Base-by-base conservation (phyloP, 1,284 basidiomycete species). In the Cryptococcus hybrid region DNA sequence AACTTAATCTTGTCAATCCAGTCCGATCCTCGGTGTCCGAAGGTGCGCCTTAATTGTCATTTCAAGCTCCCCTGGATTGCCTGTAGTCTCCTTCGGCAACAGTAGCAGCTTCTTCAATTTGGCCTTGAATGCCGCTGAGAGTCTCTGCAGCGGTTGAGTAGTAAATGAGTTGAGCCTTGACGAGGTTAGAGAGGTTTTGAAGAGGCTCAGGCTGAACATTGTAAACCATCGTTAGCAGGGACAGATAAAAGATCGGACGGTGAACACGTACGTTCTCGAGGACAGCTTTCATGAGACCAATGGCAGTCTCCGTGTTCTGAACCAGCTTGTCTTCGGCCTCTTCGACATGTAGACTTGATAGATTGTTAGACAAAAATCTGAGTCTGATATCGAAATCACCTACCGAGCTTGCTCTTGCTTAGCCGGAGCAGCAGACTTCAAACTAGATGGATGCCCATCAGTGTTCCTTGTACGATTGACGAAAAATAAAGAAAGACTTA, bases 251-350 rank as follows among this genome's bases (percentile, higher is more conserved):
- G 30, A 30, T 30, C 30, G 30, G 4, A 8, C 3, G n/a, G n/a
- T 49, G n/a, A 36, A 24, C 40, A 81, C 88, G 52, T 65, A 92
- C 90, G 80, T 97, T 96, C 71, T 98, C 94, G 46, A 98, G 84
- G 11, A 98, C 94, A 44, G 90, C 88, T 83, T 98, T 96, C 95
- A 98, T 98, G 58, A 96, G 84, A 11, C 90, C 92, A 73, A 99
- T 98, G 1, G 95, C 95, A 42, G 95, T 90, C 79, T 99, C 95
- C 24, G 95, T 99, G 81, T 92, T 93, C 75, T 93, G 91, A 12
- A 98, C 94, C 49, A 98, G 85, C 76, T 93, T 90, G 73, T 95
- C 93, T 75, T 97, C 93, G 5, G 92, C 91, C 65, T 94, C 92
- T 83, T 96, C 92, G 46, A 95, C 91, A 71, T 93, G 88, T 36